Conservation (phyloP, 164 flowering plant species). For the Berberis vulgaris region DNA sequence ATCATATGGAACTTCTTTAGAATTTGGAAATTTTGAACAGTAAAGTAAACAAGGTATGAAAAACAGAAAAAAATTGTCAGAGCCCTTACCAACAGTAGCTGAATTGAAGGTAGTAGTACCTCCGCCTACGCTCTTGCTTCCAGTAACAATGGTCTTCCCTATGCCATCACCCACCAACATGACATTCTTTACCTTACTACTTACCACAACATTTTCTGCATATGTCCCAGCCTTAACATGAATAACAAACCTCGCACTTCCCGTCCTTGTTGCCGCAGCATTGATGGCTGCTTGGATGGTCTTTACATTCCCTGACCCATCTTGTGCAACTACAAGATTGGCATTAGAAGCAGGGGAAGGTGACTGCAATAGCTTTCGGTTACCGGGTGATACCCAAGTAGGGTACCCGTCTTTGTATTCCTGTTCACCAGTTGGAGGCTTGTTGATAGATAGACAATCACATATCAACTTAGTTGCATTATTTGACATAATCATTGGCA, state of each 20-base stretch:
- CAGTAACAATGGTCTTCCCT: too few relatives aligned
- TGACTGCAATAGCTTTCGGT: conserved; percentile 49
- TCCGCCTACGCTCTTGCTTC: too few relatives aligned
- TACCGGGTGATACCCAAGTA: conserved; percentile 27
- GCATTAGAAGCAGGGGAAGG: conserved; percentile 18
- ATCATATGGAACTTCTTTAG: too few relatives aligned
- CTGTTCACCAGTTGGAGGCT: conserved; percentile 2
- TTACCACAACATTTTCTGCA: conserved; percentile 45
- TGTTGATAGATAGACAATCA: conserved; percentile 45
- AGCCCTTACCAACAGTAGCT: too few relatives aligned
- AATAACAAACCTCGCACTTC: conserved; percentile 44
- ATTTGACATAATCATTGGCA: too few relatives aligned
- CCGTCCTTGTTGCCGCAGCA: conserved; percentile 26
- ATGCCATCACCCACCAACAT: conserved; percentile 15
- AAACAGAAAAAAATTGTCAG: too few relatives aligned
- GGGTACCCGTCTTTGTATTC: conserved; percentile 16
- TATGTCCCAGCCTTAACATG: conserved; percentile 58
- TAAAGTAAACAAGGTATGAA: too few relatives aligned
- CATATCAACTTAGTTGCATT: conserved; percentile 4
- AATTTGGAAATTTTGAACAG: too few relatives aligned
- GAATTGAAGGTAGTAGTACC: too few relatives aligned
- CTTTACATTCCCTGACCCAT: too few relatives aligned
- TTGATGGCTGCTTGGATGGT: conserved; percentile 23
- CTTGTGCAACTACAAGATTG: conserved; percentile 24
- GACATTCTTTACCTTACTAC: conserved; percentile 34